Evolutionary conservation across 352 stramenopile species (phyloP), one percentile per base, ranked within the genome.

Genomic region (Globisporangium ultimum): DNA sequence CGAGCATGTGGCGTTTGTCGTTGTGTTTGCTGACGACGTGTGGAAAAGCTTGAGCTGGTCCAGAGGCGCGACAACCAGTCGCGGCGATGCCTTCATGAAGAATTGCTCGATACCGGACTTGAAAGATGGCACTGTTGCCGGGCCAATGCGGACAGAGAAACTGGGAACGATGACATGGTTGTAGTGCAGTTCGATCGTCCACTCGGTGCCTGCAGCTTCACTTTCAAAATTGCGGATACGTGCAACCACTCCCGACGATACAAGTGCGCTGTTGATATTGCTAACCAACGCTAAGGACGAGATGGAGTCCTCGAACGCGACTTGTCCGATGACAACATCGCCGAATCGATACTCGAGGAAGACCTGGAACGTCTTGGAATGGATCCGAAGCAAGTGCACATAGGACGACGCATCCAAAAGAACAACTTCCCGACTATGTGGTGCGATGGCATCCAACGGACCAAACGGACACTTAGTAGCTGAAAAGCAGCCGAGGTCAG

Each of bases 391-490:
- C 7, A 70, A 7, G n/a, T 70, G 64, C 6, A 67, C 45, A 36
- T 61, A 67, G 22, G 48, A 60, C 12, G 59, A 51, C 38, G 51
- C 49, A 15, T 60, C 53, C 6, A 70, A 53, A 36, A 36, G 28
- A 0, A 36, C 28, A 5, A 36, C 28, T 10, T 36, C n/a, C 57
- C 13, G 1, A 70, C 47, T 36, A 53, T 17, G 3, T 42, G 28
- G 1, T 18, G 32, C 3, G 45, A 24, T 32, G 58, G 21, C 14
- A 70, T 67, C 60, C 14, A 70, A 21, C 5, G 64, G 64, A 11
- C 64, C 64, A 21, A 70, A 70, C 32, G 64, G 64, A 53, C 64
- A 70, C 24, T 63, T 48, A 5, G 47, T 53, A 17, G 36, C 24
- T 9, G 41, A 28, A 32, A 70, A 70, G 58, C 63, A 70, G 48